Conservation (phyloP, 1,284 basidiomycete species). For the Ganoderma lucidum region DNA sequence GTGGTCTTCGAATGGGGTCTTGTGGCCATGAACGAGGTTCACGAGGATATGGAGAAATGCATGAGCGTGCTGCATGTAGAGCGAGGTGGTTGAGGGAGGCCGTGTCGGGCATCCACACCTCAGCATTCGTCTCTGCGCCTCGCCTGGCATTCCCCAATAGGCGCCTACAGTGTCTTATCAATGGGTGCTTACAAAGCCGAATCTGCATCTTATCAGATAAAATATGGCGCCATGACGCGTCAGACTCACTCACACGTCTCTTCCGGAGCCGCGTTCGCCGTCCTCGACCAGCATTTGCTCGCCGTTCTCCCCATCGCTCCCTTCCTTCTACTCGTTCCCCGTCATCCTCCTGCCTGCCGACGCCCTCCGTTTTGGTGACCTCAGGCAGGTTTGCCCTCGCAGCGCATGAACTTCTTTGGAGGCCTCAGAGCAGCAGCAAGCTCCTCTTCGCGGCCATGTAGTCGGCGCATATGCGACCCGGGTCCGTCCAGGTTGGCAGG, state of each 20-base stretch:
- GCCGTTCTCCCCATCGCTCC: conserved; percentile 14
- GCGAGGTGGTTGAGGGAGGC: conserved; percentile 2
- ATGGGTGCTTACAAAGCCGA: neutral
- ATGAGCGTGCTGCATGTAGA: conserved; percentile 12
- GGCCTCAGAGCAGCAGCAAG: conserved; percentile 35
- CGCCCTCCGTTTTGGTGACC: conserved; percentile 18
- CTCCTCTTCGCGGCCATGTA: conserved; percentile 39
- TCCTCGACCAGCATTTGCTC: conserved; percentile 24
- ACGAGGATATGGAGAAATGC: neutral
- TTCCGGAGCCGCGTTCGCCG: conserved; percentile 19
- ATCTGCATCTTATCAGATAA: conserved; percentile 29
- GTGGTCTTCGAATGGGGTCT: neutral
- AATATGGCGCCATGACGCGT: conserved; percentile 25
- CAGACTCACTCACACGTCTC: conserved; percentile 15
- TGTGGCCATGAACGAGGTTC: conserved; percentile 11
- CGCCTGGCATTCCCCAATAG: neutral
- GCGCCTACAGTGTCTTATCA: neutral
- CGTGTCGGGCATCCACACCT: neutral
- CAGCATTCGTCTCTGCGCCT: neutral
- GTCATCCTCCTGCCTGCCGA: conserved; percentile 5
- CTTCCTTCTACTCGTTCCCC: conserved; percentile 9
- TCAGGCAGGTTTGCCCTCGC: conserved; percentile 21
- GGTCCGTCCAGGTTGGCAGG: conserved; percentile 36
- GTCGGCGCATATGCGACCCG: conserved; percentile 34
- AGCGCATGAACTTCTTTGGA: conserved; percentile 42